A percentile compares a stretch with the other conserved stretches of the same genome.
Conservation (phyloP, 345 rosid species). For the Populus deltoides region DNA sequence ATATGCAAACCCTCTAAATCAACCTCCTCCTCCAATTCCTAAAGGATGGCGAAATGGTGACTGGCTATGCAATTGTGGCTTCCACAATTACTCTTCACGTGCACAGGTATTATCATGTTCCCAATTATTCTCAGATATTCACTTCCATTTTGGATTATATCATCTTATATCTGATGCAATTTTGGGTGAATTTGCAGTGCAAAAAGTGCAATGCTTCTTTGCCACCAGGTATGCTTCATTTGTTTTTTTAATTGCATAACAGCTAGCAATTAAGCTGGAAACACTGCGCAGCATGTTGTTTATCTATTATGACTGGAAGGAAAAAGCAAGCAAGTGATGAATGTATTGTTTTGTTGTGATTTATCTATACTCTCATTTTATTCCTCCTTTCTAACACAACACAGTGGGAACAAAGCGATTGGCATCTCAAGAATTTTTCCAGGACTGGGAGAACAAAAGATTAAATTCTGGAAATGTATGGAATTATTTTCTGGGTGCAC, state of each 20-base stretch:
- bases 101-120: slow-evolving; percentile 43
- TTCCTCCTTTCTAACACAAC: slow-evolving; percentile 18
- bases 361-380: not conserved
- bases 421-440: slow-evolving; percentile 67
- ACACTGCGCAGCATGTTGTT: not conserved
- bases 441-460: slow-evolving; percentile 73
- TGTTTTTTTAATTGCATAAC: not conserved
- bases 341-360: not conserved
- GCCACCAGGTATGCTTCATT: slow-evolving; percentile 49
- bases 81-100: slow-evolving; percentile 80
- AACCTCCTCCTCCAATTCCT: slow-evolving; percentile 30
- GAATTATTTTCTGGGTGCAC: not conserved
- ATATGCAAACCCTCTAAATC: slow-evolving; percentile 38
- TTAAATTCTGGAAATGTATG: slow-evolving; percentile 68
- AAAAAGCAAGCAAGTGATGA: not conserved
- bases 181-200: slow-evolving; percentile 50
- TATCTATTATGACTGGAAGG: not conserved
- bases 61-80: slow-evolving; percentile 84
- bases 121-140: not conserved
- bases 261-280: too few relatives aligned
- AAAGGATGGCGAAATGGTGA: slow-evolving; percentile 85
- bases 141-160: not conserved
- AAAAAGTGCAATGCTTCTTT: slow-evolving; percentile 73
- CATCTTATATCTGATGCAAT: not conserved
- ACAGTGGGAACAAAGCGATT: slow-evolving; percentile 67